Evolutionary conservation across 1,139 yeast genomes (phyloP), one percentile per base, ranked within the genome.

Genomic region (Taiozyma sp.): DNA sequence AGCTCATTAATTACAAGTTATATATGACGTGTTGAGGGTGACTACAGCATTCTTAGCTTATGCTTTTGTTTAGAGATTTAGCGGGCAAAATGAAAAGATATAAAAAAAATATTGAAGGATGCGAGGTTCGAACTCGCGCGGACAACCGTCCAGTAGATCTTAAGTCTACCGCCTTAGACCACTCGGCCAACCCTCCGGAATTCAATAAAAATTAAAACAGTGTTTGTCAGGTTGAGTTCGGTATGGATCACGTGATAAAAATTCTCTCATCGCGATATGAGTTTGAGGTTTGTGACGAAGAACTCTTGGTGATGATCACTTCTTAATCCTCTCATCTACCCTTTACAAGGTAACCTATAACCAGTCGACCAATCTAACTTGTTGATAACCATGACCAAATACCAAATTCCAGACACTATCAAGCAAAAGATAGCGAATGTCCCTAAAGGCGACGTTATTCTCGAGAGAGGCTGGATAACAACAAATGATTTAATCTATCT

Each of bases 121-220:
- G 84, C 84, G 84, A 79, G 84, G 84, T 79, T 80, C 84, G 84
- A 80, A 80, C 84, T 79, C 84, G 83, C 85, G 84, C 84, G 84
- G 84, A 78, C 80, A 70, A 53, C 34, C 51, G 55, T 53, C 56
- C 56, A 55, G 56, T 51, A 55, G 58, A 55, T 55, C 58, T 55
- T 55, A 55, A 55, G 58, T 55, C 58, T 55, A 51, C 58, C 58
- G 58, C 58, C 58, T 55, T 55, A 53, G 55, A 55, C 57, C 57
- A 55, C 57, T 55, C 57, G 57, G 57, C 57, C 57, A 55, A 55
- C 57, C 56, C 57, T 55, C 57, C 57, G 29, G 30, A 29, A n/a
- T n/a, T n/a, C n/a, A n/a, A n/a, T n/a, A n/a, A n/a, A n/a, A n/a
- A n/a, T n/a, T n/a, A n/a, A n/a, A n/a, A n/a, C n/a, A n/a, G n/a